A percentile compares a stretch with the other conserved stretches of the same genome.
Evolutionary conservation across 371 early-diverging fungal genomes (phyloP).

Genomic region (Umbelopsis sp.): DNA sequence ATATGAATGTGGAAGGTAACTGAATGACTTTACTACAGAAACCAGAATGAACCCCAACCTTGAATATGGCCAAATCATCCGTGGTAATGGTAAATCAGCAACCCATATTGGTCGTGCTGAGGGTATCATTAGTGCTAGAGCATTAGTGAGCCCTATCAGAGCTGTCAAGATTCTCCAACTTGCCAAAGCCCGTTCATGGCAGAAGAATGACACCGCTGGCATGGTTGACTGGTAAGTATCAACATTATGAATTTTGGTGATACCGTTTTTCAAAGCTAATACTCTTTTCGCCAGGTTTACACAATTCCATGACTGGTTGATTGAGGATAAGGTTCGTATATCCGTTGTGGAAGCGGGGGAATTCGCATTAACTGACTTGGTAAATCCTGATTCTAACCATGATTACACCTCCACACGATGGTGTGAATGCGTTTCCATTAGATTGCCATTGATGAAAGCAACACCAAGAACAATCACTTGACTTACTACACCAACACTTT

Average conservation of each 20-base stretch:
- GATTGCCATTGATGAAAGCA: slow-evolving; percentile 5
- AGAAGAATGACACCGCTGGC: slow-evolving; percentile 9
- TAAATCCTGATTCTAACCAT: too few species aligned
- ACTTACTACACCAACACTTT: slow-evolving; percentile 9
- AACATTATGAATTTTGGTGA: neutral
- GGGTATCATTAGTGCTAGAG: slow-evolving; percentile 42
- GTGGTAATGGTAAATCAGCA: slow-evolving; percentile 36
- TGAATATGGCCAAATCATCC: slow-evolving; percentile 43
- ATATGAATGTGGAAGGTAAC: too few species aligned
- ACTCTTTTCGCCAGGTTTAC: neutral
- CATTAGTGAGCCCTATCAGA: slow-evolving; percentile 20
- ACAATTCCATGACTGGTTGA: slow-evolving; percentile 7
- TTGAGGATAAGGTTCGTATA: neutral
- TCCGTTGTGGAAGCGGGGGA: neutral
- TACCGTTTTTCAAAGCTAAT: neutral
- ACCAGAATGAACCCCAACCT: slow-evolving; percentile 49
- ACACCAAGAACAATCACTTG: slow-evolving; percentile 17
- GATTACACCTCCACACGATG: too few species aligned
- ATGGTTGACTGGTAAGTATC: slow-evolving; percentile 3
- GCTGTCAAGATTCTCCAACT: slow-evolving; percentile 1
- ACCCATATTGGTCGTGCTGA: slow-evolving; percentile 37
- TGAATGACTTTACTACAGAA: neutral
- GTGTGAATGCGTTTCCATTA: neutral
- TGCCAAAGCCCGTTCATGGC: neutral
- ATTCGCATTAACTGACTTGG: neutral